Conservation (phyloP, 192 early-diverging fungal genomes). For the Pecoramyces ruminantium region DNA sequence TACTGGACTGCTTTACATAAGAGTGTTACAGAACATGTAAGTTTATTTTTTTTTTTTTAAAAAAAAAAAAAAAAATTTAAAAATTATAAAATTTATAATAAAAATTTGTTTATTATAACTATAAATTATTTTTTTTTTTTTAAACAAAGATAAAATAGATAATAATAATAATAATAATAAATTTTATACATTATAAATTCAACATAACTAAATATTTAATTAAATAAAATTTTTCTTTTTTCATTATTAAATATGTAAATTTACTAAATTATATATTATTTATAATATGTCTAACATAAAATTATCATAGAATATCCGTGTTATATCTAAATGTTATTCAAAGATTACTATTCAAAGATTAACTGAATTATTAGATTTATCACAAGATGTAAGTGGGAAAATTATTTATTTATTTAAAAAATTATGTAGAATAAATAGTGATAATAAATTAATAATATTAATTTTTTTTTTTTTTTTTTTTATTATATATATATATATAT, state of each 20-base stretch:
- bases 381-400: constrained; percentile 26
- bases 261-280: no score
- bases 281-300: no score
- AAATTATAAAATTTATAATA: no score
- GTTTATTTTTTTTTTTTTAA: constrained; percentile 8
- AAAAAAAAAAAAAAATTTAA: no score
- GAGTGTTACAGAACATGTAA: constrained; percentile 87
- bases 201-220: no score
- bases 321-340: constrained; percentile 90
- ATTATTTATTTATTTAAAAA: background rate
- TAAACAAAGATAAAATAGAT: background rate
- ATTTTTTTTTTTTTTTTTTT: background rate
- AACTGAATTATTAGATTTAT: constrained; percentile 78
- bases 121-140: background rate
- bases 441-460: background rate
- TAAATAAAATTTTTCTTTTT: no score
- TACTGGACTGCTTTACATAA: constrained; percentile 71
- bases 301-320: constrained; percentile 79
- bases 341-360: constrained; percentile 70
- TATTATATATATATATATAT: no score
- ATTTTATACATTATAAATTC: no score
- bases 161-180: no score
- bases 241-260: no score
- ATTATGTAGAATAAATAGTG: no score
- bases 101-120: no score